Conservation (phyloP, 2,329 filamentous ascomycete species). For the Calonectria multiphialidica region DNA sequence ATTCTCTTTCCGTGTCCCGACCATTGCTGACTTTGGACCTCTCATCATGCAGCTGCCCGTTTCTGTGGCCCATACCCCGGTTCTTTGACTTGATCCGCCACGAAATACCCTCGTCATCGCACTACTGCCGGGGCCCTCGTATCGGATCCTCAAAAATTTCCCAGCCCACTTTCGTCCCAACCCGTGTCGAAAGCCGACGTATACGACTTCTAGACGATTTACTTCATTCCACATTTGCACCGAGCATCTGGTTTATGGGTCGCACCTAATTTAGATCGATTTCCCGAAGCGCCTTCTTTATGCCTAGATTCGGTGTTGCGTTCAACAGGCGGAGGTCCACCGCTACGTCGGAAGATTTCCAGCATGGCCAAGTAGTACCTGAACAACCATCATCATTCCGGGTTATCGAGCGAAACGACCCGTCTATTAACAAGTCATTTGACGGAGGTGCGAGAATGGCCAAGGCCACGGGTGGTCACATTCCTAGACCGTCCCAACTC, state of each 20-base stretch:
- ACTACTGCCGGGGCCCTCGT: constrained; percentile 29
- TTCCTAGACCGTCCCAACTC: constrained; percentile 53
- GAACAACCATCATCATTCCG: constrained; percentile 69
- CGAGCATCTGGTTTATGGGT: constrained; percentile 40
- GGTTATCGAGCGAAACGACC: constrained; percentile 67
- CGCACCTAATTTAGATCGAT: constrained; percentile 38
- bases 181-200: constrained; percentile 18
- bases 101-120: constrained; percentile 38
- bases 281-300: constrained; percentile 52
- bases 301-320: constrained; percentile 72
- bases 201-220: constrained; percentile 34
- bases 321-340: constrained; percentile 72
- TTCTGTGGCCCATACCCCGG: constrained; percentile 36
- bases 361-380: constrained; percentile 61
- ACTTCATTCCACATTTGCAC: constrained; percentile 20
- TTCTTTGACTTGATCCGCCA: constrained; percentile 40
- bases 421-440: constrained; percentile 59
- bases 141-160: constrained; percentile 33
- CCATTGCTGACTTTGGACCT: constrained; percentile 37
- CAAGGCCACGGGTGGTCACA: constrained; percentile 50
- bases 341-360: constrained; percentile 65
- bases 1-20: constrained; percentile 22
- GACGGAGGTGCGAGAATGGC: constrained; percentile 61
- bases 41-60: constrained; percentile 45
- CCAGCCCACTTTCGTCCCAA: constrained; percentile 24